Conservation (phyloP, 495 filamentous ascomycete genomes). For the Podospora appendiculata region DNA sequence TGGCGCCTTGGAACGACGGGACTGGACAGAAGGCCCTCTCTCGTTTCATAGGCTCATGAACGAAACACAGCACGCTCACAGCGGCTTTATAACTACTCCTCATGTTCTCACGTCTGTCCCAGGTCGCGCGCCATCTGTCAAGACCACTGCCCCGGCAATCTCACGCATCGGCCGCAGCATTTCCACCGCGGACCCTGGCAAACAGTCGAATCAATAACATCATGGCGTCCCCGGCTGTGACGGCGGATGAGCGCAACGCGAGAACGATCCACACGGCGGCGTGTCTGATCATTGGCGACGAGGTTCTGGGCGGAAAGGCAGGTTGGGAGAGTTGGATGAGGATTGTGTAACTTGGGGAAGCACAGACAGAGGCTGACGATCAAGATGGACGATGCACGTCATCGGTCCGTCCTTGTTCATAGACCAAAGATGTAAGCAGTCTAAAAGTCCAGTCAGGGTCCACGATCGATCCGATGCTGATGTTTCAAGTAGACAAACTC, state of each 20-base stretch:
- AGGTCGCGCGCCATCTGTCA: conserved; percentile 65
- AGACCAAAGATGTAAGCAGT: conserved; percentile 29
- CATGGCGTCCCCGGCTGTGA: conserved; percentile 40
- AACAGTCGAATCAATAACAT: conserved; percentile 8
- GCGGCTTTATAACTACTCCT: neutral
- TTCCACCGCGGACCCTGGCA: conserved; percentile 6
- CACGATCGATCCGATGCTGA: neutral
- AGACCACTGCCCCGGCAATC: conserved; percentile 50
- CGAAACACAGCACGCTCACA: neutral
- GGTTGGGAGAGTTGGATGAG: conserved; percentile 2
- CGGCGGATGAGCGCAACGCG: conserved; percentile 44
- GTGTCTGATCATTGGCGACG: conserved; percentile 93
- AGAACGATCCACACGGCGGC: conserved; percentile 80
- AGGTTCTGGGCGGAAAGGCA: conserved; percentile 95
- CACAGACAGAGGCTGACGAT: conserved; percentile 5
- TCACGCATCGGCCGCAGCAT: conserved; percentile 37
- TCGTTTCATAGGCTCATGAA: too few relatives aligned
- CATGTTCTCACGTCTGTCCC: conserved; percentile 72
- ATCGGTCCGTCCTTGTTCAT: neutral
- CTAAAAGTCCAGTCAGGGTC: neutral
- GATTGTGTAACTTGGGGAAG: neutral
- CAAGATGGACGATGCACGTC: neutral
- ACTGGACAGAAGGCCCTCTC: too few relatives aligned
- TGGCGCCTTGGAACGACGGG: too few relatives aligned
- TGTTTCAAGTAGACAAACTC: conserved; percentile 67